Evolutionary conservation across 2,329 filamentous ascomycete species (phyloP), one percentile per base, ranked within the genome.

Genomic region (Colletotrichum sp.): DNA sequence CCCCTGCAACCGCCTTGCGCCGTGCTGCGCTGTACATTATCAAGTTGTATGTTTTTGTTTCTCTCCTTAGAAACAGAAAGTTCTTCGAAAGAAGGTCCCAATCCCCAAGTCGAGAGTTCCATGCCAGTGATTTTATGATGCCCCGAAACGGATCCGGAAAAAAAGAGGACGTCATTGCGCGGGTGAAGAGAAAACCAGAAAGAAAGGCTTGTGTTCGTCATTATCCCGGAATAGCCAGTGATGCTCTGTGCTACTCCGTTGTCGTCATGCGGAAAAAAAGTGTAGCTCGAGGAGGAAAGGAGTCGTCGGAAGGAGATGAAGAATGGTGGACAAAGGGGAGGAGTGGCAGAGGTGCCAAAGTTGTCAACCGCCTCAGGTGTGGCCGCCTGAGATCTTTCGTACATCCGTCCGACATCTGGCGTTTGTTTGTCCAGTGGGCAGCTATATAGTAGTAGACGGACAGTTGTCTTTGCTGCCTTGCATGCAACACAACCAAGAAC

Each of bases 21-120:
- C 82, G 80, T 83, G 82, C 81, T 83, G 84, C 82, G 83, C 84
- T 83, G 80, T 81, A 84, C 82, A 81, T 81, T 82, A 81, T 82
- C 83, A 77, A 77, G 77, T 74, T 78, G 75, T 77, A 77, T 78
- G 68, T 77, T 75, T 77, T 77, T 78, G 70, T 77, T 76, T 68
- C 73, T 73, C 64, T 52, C 64, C 67, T 68, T 60, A 60, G 73
- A 68, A 71, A 68, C 68, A 65, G 65, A 68, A 75, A 73, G 36
- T 73, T 68, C 63, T 72, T 68, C 18, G 52, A 30, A 74, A 74
- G 59, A 75, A 76, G 64, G 73, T 66, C 75, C 59, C 68, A 70
- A 64, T 75, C 72, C 74, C 76, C 71, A 52, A 75, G 65, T 71
- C 60, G 71, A 78, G 74, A 74, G 74, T 77, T 78, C 74, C 76